Base-by-base conservation (phyloP, 2,329 filamentous ascomycete species). In the Trichoderma harzianum region DNA sequence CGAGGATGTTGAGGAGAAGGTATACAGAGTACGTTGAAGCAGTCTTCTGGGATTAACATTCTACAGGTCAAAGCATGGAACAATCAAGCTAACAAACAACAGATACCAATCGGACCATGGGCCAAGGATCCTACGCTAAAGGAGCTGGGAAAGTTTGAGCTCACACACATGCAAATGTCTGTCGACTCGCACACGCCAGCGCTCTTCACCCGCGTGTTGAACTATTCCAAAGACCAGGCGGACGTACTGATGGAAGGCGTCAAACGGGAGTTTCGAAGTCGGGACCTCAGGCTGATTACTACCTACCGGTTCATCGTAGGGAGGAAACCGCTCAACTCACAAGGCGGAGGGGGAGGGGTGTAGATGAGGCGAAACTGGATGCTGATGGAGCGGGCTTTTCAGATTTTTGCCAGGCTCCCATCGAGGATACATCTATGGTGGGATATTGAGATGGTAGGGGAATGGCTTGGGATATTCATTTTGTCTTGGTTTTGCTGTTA, bases 171-270 rank as follows among this genome's bases (percentile, higher is more conserved):
- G 82, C 81, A 83, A 69, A 83, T 83, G 82, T 81, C 81, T 18
- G 81, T 82, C 2, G 82, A 81, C 60, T 83, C 82, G 12, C 81
- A 84, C 67, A 82, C 81, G 1, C 82, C 80, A 0, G 82, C 82
- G 0, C 76, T 84, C 11, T 82, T 83, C 72, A 81, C 81, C 0
- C 78, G 82, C 1, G 81, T 82, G 0, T 78, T 77, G 73, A 78
- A 79, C 60, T 83, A 80, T 69, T 76, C 81, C 0, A 77, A 83
- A 11, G 83, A 85, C 53, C 81, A 83, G 26, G 82, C 82, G 0
- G 75, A 80, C 72, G 76, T 81, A 1, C 74, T 87, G 60, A 83
- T 85, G 73, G 80, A 80, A 12, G 84, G 84, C 66, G 76, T 86
- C 55, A 80, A 81, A 72, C 75, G 78, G 39, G 80, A 82, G 75